Conservation (phyloP, 208 protist genomes). For the Trypanosoma brucei region DNA sequence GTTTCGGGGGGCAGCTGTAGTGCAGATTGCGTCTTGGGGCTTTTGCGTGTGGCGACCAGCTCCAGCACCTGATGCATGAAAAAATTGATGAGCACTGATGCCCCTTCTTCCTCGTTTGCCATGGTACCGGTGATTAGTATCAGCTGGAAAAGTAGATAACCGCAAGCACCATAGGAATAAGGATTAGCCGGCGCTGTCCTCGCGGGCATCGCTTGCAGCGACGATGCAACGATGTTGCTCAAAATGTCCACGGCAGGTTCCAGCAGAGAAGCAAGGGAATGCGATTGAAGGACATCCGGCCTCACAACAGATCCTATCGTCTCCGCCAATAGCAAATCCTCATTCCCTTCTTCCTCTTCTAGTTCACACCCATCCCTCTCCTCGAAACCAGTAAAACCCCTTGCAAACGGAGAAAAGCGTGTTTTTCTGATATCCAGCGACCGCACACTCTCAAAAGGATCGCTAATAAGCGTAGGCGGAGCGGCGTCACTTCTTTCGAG, state of each 20-base stretch:
- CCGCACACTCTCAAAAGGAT: too few relatives aligned
- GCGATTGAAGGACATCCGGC: neutral
- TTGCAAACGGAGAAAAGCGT: too few relatives aligned
- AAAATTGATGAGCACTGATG: constrained; percentile 54
- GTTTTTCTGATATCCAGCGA: too few relatives aligned
- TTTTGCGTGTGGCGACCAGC: constrained; percentile 30
- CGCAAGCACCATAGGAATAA: constrained; percentile 68
- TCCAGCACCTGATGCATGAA: constrained; percentile 56
- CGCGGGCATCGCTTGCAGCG: constrained; percentile 47
- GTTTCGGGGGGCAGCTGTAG: too few relatives aligned
- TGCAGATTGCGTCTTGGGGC: too few relatives aligned
- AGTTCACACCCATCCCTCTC: too few relatives aligned
- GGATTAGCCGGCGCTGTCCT: constrained; percentile 41
- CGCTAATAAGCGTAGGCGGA: too few relatives aligned
- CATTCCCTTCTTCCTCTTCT: too few relatives aligned
- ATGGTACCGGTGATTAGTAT: constrained; percentile 54
- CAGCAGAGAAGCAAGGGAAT: constrained; percentile 13
- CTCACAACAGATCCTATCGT: too few relatives aligned
- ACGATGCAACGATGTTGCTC: constrained; percentile 39
- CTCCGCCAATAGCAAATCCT: too few relatives aligned
- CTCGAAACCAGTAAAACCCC: too few relatives aligned
- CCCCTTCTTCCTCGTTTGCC: constrained; percentile 34
- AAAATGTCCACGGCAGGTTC: constrained; percentile 51
- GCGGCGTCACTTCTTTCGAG: too few relatives aligned
- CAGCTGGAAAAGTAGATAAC: constrained; percentile 77